These are phyloP conservation scores for Solanum hybrid DNA, from an alignment of 305 asterid species.

Conservation along the genomic window DNA sequence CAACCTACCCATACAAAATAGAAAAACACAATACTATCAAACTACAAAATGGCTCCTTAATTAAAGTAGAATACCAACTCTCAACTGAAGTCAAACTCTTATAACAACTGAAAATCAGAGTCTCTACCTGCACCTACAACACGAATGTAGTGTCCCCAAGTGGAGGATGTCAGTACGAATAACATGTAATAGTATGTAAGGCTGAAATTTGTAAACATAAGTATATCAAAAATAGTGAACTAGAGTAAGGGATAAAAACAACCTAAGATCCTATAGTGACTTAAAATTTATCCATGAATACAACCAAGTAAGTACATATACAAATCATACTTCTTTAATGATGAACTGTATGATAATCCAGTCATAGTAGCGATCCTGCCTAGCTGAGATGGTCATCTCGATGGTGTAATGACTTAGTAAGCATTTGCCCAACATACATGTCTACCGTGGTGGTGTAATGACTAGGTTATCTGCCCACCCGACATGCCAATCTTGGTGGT, in stretches of 20 bases:
- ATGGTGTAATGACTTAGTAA: neutral
- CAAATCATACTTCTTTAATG: neutral
- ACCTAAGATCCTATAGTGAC: neutral
- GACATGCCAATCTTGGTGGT: too few species aligned
- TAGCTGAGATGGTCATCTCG: neutral
- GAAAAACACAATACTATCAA: neutral
- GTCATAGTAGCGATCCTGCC: neutral
- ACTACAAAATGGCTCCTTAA: neutral
- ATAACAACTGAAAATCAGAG: neutral
- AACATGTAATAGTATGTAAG: neutral
- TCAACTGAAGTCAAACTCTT: neutral
- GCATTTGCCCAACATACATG: neutral
- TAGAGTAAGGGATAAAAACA: neutral
- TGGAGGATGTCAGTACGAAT: neutral
- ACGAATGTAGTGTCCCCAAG: neutral
- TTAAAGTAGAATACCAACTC: neutral
- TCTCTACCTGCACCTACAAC: neutral
- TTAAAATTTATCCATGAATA: too few species aligned
- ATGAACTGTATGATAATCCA: neutral
- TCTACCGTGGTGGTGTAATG: too few species aligned
- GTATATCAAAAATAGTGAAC: neutral
- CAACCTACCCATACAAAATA: neutral
- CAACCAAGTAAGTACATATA: neutral
- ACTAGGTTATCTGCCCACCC: too few species aligned
- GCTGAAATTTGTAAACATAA: neutral